Evolutionary conservation across 2,329 filamentous ascomycete genomes (phyloP).

Genomic region (Alternaria gansuensis): DNA sequence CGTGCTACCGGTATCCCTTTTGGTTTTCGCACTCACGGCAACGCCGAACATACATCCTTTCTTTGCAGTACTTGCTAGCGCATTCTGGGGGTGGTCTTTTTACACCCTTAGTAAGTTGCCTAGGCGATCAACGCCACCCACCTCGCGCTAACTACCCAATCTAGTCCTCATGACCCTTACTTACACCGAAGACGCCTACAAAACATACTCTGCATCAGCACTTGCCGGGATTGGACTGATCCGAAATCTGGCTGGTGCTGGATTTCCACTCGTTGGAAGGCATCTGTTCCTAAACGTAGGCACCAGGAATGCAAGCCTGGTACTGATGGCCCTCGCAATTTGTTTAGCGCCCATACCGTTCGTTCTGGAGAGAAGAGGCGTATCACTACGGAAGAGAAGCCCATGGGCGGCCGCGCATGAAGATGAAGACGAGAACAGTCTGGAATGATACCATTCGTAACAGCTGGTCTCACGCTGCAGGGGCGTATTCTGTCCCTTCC

Average conservation of each 20-base stretch:
- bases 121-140: not conserved
- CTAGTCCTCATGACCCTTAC: conserved; percentile 59
- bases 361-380: conserved; percentile 47
- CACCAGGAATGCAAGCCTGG: conserved; percentile 43
- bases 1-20: conserved; percentile 45
- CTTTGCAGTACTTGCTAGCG: conserved; percentile 60
- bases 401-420: conserved; percentile 53
- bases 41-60: conserved; percentile 46
- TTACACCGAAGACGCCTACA: conserved; percentile 61
- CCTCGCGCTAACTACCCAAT: not conserved
- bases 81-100: conserved; percentile 62
- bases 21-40: conserved; percentile 52
- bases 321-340: conserved; percentile 43
- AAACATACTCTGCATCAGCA: conserved; percentile 55
- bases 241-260: conserved; percentile 51
- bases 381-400: conserved; percentile 48
- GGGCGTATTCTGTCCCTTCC: not conserved
- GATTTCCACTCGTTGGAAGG: conserved; percentile 46
- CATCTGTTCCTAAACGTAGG: conserved; percentile 44
- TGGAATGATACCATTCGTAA: not conserved
- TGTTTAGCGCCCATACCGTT: conserved; percentile 47
- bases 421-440: conserved; percentile 41
- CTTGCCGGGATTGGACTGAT: conserved; percentile 55
- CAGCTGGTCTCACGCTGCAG: not conserved
- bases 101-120: conserved; percentile 55